Evolutionary conservation across 139 green algal species (phyloP), one percentile per base, ranked within the genome.

Genomic region (Coccomyxa sp.): DNA sequence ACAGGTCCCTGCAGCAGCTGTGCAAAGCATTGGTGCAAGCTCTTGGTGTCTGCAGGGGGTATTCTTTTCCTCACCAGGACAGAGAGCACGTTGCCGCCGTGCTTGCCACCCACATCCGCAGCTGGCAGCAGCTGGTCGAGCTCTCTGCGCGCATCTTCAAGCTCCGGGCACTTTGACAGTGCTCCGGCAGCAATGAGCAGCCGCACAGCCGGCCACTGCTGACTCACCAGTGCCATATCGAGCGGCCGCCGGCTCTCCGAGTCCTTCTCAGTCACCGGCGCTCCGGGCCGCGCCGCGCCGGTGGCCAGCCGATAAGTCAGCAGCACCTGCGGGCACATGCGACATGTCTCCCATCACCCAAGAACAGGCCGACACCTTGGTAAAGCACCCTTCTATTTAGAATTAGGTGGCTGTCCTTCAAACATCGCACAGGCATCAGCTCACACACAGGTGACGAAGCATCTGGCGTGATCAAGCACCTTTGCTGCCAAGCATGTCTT

Each of bases 161-260:
- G 63, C 59, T 58, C 23, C 67, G n/a, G 13, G 58, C 32, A 79
- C 15, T n/a, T 51, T 25, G 18, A 14, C 31, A 58, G 30, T 31
- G 79, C 67, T 32, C 83, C 83, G 18, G 83, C 83, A n/a, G 38
- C 63, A 13, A 86, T 60, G 17, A 86, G 78, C 25, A 86, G 51
- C 45, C 81, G 83, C 45, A 83, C 78, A 51, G 38, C 68, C 16
- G 18, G 51, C 83, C 83, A 86, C 45, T 83, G 83, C n/a, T 28
- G 58, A 21, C 18, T 68, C 10, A 57, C 45, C 3, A 86, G 58
- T 18, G 83, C 78, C 16, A 86, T 51, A 51, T 86, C 77, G 15
- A 86, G 66, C 12, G 83, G 75, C 31, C 21, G 13, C 25, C 58
- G 18, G 25, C 74, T 51, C 23, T 76, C 16, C 13, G n/a, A 13